phyloP scores from a whole-genome alignment of 306 rosid species.

The Glycyrrhiza uralensis region DNA sequence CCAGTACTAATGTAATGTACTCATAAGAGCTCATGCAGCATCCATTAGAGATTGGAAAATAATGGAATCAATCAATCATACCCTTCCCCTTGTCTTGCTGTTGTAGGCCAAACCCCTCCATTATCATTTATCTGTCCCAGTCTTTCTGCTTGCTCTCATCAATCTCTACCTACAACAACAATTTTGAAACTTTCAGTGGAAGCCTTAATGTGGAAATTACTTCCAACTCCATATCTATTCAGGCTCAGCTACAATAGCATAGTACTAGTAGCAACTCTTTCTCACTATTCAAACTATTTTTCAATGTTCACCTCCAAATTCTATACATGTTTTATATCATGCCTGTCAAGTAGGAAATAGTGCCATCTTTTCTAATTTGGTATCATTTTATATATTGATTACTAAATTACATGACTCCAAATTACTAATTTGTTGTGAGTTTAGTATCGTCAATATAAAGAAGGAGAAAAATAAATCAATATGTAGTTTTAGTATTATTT shows the following conservation, averaged over 20 bases:
- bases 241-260: slow-evolving; percentile 59
- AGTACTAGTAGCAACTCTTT: neutral
- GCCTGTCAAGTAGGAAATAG: too few relatives aligned
- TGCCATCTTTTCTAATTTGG: neutral
- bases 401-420: neutral
- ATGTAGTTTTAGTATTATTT: too few relatives aligned
- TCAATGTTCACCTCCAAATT: neutral
- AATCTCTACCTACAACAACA: slow-evolving; percentile 53
- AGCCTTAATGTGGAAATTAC: slow-evolving; percentile 49
- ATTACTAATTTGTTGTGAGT: neutral
- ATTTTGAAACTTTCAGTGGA: slow-evolving; percentile 55
- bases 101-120: slow-evolving; percentile 76
- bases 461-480: neutral
- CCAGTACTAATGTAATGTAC: slow-evolving; percentile 81
- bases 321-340: neutral
- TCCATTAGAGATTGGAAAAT: slow-evolving; percentile 76
- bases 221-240: slow-evolving; percentile 54
- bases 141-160: slow-evolving; percentile 52
- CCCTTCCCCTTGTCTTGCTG: slow-evolving; percentile 98
- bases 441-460: neutral
- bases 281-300: neutral
- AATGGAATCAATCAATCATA: slow-evolving; percentile 76
- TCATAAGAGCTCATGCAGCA: slow-evolving; percentile 76
- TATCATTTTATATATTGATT: neutral
- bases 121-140: slow-evolving; percentile 57